Conservation (phyloP, 805 yeast genomes). For the Wickerhamomyces subpelliculosus region DNA sequence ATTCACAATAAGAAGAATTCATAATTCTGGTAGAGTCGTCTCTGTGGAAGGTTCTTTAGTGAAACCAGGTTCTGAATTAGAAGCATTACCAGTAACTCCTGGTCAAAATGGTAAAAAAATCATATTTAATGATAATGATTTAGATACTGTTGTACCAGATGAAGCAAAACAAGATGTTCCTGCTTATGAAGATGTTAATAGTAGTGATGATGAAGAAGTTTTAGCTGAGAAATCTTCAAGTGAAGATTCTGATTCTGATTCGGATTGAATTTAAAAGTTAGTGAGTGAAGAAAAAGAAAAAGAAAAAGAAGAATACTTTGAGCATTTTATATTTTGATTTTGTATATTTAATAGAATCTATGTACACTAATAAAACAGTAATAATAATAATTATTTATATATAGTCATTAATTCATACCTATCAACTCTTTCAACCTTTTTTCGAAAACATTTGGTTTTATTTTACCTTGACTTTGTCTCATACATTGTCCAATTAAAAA, state of each 20-base stretch:
- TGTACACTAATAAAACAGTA: too few species aligned
- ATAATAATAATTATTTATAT: too few species aligned
- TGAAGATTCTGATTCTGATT: conserved; percentile 20
- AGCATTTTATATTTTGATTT: too few species aligned
- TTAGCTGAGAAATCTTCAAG: conserved; percentile 21
- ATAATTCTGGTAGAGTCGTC: conserved; percentile 72
- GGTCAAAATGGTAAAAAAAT: conserved; percentile 31
- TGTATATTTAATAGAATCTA: too few species aligned
- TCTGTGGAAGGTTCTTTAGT: conserved; percentile 81
- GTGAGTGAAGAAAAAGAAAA: too few species aligned
- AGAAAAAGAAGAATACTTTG: too few species aligned
- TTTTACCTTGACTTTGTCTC: conserved; percentile 65
- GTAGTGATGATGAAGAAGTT: conserved; percentile 16
- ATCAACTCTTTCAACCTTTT: conserved; percentile 23
- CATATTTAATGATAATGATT: conserved; percentile 36
- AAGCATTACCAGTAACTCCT: conserved; percentile 45
- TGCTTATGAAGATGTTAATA: conserved; percentile 7
- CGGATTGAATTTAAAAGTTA: conserved; percentile 7
- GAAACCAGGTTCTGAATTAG: conserved; percentile 35
- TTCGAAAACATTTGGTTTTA: conserved; percentile 29
- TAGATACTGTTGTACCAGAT: conserved; percentile 1
- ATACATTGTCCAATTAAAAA: conserved; percentile 80
- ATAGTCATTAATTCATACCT: neutral
- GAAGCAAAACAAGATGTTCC: conserved; percentile 12
- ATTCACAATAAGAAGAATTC: conserved; percentile 68